phyloP scores from a whole-genome alignment of 2,329 filamentous ascomycete species.

The Phyllosticta capitalensis region DNA sequence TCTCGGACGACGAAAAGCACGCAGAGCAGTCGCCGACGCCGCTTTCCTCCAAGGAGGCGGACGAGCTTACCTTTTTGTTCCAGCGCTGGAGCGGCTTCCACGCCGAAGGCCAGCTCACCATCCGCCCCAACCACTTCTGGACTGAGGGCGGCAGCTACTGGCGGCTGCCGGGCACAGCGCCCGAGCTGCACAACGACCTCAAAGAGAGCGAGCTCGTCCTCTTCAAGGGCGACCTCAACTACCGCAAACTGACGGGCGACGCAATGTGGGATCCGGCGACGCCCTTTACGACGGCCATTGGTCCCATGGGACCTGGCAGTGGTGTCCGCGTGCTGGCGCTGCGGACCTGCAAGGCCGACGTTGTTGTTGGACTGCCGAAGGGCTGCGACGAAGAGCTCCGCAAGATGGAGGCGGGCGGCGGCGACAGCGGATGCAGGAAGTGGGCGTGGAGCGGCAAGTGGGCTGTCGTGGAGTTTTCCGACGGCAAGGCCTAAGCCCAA shows the following conservation, averaged over 20 bases:
- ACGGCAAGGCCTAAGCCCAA: slow-evolving; percentile 49
- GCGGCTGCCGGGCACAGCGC: slow-evolving; percentile 63
- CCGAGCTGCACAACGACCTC: slow-evolving; percentile 64
- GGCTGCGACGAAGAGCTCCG: slow-evolving; percentile 77
- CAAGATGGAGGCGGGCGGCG: slow-evolving; percentile 58
- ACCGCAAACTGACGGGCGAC: slow-evolving; percentile 84
- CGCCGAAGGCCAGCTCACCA: slow-evolving; percentile 69
- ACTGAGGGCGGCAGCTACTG: slow-evolving; percentile 81
- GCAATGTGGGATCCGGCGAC: slow-evolving; percentile 79
- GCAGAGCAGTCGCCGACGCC: slow-evolving; percentile 47
- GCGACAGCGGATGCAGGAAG: slow-evolving; percentile 59
- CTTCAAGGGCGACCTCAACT: slow-evolving; percentile 97
- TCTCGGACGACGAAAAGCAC: slow-evolving; percentile 54
- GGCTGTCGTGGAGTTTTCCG: slow-evolving; percentile 82
- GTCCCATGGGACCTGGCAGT: slow-evolving; percentile 71
- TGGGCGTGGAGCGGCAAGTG: slow-evolving; percentile 97
- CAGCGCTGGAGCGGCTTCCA: slow-evolving; percentile 71
- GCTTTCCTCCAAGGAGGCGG: slow-evolving; percentile 57
- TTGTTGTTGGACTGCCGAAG: slow-evolving; percentile 75
- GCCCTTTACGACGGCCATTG: slow-evolving; percentile 73
- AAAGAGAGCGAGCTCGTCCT: slow-evolving; percentile 78
- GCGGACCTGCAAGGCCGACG: slow-evolving; percentile 92
- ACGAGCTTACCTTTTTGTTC: slow-evolving; percentile 67
- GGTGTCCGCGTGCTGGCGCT: slow-evolving; percentile 79
- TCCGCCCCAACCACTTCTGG: slow-evolving; percentile 87